Evolutionary conservation across 2,329 filamentous ascomycete genomes (phyloP), one percentile per base, ranked within the genome.

Genomic region (Aspergillus uvarum): DNA sequence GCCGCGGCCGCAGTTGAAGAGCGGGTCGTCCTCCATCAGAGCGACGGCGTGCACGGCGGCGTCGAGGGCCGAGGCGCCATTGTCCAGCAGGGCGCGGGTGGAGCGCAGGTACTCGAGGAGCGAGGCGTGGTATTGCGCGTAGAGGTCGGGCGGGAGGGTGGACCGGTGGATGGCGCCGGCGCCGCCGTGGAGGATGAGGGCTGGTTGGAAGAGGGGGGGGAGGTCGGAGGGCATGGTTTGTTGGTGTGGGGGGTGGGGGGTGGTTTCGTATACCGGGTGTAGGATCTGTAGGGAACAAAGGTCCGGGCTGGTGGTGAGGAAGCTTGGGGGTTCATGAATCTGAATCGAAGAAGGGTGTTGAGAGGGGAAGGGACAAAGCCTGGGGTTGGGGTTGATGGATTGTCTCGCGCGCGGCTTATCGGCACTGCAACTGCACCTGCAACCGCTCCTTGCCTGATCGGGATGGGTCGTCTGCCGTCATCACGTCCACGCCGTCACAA

Each of bases 1-100:
- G 56, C 93, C 93, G 68, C 87, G 88, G 7, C 87, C 92, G 59
- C 87, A 87, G 78, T 96, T 96, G 83, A 95, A 96, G 4, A 96
- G 84, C 2, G 88, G 83, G 70, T 92, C 86, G 70, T 96, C 82
- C 77, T 96, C 92, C 16, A 96, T 84, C 26, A 88, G 82, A 1
- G 81, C 79, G 11, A 96, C 91, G 49, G 92, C 92, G 73, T 88
- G 85, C 1, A 89, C 88, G 1, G 91, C 91, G 0, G 87, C 84
- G 58, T 91, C 87, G 14, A 96, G 82, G 0, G 92, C 90, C 0
- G 82, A 82, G 8, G 84, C 83, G 21, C 66, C 76, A 62, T 63
- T 67, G 21, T 72, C 68, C 11, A 83, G 77, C 19, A 79, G 73
- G 4, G 71, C 57, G 59, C 76, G 64, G 38, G 81, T 79, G 24